These are phyloP conservation scores for Solanum lycopersicoides DNA, from an alignment of 257 asterid species.

Conservation along the genomic window DNA sequence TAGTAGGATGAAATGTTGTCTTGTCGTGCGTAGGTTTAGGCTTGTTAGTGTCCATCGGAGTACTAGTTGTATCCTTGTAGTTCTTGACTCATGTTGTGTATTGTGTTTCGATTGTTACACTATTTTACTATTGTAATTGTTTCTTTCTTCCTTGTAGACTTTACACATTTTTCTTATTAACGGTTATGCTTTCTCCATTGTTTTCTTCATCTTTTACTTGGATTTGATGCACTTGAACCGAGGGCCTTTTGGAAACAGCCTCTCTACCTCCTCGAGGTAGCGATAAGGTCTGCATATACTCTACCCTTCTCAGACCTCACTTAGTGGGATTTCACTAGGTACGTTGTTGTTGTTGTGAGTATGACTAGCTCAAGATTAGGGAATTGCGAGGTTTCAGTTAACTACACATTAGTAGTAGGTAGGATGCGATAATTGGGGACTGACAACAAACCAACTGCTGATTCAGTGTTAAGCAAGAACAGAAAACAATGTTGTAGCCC, in stretches of 20 bases:
- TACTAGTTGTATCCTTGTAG: background rate
- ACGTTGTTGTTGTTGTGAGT: background rate
- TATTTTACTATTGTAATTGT: background rate
- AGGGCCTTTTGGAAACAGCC: no score
- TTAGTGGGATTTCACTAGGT: background rate
- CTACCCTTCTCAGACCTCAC: background rate
- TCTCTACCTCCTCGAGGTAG: background rate
- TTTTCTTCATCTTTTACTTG: background rate
- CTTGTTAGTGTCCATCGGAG: background rate
- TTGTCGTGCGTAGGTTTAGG: background rate
- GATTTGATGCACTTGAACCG: background rate
- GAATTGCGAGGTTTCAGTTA: background rate
- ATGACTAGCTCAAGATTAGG: background rate
- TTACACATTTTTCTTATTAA: background rate
- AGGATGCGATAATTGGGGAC: background rate
- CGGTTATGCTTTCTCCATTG: background rate
- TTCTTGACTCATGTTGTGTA: background rate
- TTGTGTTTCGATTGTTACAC: background rate
- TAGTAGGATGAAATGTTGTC: background rate
- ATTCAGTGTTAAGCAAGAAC: conserved; percentile 3
- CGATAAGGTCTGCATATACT: background rate
- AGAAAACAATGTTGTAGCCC: background rate
- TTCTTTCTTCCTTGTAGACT: background rate
- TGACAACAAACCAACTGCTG: background rate
- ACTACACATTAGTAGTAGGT: background rate